Conservation (phyloP, 371 early-diverging fungal species). For the Massospora cicadina region DNA sequence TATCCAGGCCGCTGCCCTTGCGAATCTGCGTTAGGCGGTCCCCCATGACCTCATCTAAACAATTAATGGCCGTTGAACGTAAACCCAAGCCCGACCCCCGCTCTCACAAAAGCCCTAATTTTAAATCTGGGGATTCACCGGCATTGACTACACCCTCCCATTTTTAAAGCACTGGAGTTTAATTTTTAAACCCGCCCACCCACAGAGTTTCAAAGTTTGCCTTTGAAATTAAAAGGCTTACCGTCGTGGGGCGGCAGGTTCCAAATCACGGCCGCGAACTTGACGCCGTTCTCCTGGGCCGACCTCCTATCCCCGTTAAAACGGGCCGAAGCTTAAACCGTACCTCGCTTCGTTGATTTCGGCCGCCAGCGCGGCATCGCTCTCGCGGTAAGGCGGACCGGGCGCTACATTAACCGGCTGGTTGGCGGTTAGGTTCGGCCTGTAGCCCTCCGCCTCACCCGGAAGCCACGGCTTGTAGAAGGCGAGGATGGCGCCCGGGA, state of each 20-base stretch:
- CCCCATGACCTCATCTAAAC: slow-evolving; percentile 45
- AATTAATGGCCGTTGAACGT: no score
- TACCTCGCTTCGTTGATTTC: slow-evolving; percentile 52
- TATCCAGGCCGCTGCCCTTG: slow-evolving; percentile 43
- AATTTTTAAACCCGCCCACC: no score
- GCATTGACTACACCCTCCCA: no score
- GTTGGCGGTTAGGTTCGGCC: slow-evolving; percentile 14
- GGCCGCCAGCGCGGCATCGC: slow-evolving; percentile 31
- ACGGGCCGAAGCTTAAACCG: not conserved
- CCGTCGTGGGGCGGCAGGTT: slow-evolving; percentile 31
- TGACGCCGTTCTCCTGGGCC: slow-evolving; percentile 42
- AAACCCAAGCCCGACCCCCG: no score
- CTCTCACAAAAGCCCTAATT: no score
- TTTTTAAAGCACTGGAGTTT: no score
- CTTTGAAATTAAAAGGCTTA: no score
- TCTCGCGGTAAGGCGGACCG: slow-evolving; percentile 35
- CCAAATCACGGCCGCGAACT: slow-evolving; percentile 51
- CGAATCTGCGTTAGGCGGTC: slow-evolving; percentile 41
- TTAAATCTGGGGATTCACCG: no score
- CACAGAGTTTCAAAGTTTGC: no score
- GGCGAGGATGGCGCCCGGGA: slow-evolving; percentile 46
- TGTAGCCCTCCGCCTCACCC: slow-evolving; percentile 13
- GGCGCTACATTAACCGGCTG: slow-evolving; percentile 33
- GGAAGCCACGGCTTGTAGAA: slow-evolving; percentile 47
- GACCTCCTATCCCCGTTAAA: slow-evolving; percentile 27